Evolutionary conservation across 2,329 filamentous ascomycete species (phyloP).

Genomic region (Aspergillus chevalieri): DNA sequence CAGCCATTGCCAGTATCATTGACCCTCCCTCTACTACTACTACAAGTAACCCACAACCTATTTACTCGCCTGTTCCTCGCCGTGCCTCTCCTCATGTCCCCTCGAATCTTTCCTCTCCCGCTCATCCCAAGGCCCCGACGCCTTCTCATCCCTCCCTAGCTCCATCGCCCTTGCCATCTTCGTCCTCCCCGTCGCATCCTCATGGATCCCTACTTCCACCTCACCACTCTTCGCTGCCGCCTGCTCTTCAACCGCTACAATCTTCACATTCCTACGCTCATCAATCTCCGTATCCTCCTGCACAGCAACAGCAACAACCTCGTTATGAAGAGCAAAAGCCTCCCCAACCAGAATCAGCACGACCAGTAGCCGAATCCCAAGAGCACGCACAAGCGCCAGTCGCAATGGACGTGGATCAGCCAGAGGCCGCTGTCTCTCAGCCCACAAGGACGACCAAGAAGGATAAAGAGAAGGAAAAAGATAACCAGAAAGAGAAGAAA

Average conservation of each 20-base stretch:
- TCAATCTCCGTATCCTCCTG: conserved; percentile 18
- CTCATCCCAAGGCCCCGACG: conserved; percentile 18
- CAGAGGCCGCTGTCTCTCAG: conserved; percentile 14
- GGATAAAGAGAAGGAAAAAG: conserved; percentile 33
- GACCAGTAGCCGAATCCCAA: conserved; percentile 7
- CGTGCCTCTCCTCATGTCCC: conserved; percentile 7
- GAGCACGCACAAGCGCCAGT: conserved; percentile 15
- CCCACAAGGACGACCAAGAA: conserved; percentile 30
- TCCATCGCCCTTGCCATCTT: conserved; percentile 16
- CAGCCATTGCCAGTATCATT: conserved; percentile 84
- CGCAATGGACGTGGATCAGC: conserved; percentile 32
- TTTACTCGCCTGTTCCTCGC: conserved; percentile 22
- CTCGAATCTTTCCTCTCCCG: conserved; percentile 15
- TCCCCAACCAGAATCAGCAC: neutral
- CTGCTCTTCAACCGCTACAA: conserved; percentile 10
- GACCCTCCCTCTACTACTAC: conserved; percentile 51
- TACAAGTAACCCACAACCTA: conserved; percentile 10
- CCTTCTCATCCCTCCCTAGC: conserved; percentile 18
- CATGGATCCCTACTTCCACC: conserved; percentile 14
- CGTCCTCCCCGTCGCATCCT: conserved; percentile 14
- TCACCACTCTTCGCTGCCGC: conserved; percentile 7
- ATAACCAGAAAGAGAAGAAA: conserved; percentile 34
- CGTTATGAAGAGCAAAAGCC: neutral
- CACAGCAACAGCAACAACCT: conserved; percentile 15
- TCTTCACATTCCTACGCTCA: conserved; percentile 19